phyloP scores from a whole-genome alignment of 768 basidiomycete species.

The Phanerodontia chrysosporium region DNA sequence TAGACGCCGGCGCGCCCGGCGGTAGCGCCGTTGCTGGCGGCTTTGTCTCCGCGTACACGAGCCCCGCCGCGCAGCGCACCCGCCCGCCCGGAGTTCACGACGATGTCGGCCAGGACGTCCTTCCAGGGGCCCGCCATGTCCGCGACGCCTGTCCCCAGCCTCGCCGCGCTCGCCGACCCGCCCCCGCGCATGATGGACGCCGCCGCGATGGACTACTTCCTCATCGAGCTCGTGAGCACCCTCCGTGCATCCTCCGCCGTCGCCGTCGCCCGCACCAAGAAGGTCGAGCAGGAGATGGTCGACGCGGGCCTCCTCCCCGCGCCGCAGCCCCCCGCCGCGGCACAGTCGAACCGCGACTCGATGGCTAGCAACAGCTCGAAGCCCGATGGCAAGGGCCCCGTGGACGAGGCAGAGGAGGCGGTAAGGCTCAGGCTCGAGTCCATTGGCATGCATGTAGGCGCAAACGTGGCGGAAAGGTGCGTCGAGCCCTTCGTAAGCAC shows the following conservation, averaged over 20 bases:
- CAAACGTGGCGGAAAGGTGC: slow-evolving; percentile 82
- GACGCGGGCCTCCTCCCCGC: slow-evolving; percentile 68
- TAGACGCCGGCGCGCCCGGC: neutral
- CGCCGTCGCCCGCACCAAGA: slow-evolving; percentile 61
- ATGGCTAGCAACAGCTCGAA: slow-evolving; percentile 26
- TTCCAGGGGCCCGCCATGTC: slow-evolving; percentile 12
- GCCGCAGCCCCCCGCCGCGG: slow-evolving; percentile 35
- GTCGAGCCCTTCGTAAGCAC: slow-evolving; percentile 15
- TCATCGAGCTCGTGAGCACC: slow-evolving; percentile 75
- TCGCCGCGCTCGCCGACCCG: slow-evolving; percentile 62
- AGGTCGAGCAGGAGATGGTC: slow-evolving; percentile 74
- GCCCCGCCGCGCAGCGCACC: neutral
- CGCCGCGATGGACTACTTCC: slow-evolving; percentile 78
- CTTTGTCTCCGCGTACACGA: neutral
- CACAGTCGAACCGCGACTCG: slow-evolving; percentile 37
- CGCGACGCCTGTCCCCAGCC: slow-evolving; percentile 20
- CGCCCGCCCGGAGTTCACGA: neutral
- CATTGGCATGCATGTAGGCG: slow-evolving; percentile 84
- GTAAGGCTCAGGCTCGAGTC: slow-evolving; percentile 67
- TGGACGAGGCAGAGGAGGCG: slow-evolving; percentile 72
- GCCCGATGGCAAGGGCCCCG: slow-evolving; percentile 5
- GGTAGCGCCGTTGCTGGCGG: too few relatives aligned
- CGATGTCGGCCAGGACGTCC: slow-evolving; percentile 15
- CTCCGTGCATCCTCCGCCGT: slow-evolving; percentile 72
- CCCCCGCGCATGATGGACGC: slow-evolving; percentile 58